Evolutionary conservation across 768 basidiomycete genomes (phyloP).

Genomic region (Brasilioporus rufonigricans): DNA sequence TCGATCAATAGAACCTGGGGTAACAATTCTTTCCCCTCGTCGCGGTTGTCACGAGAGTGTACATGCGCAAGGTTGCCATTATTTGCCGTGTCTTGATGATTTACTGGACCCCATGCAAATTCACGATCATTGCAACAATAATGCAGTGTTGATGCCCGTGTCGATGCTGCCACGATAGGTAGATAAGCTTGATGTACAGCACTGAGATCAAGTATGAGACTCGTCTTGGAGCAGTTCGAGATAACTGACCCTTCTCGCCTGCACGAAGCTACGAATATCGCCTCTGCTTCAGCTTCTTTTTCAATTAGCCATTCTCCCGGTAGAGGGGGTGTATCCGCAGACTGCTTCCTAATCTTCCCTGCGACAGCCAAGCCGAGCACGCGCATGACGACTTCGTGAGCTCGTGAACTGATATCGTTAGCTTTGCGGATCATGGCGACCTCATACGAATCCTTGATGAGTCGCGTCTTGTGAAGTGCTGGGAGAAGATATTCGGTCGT

Average conservation of each 20-base stretch:
- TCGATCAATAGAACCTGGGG: conserved; percentile 88
- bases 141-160: conserved; percentile 85
- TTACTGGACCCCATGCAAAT: conserved; percentile 81
- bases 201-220: conserved; percentile 36
- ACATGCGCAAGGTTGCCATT: conserved; percentile 43
- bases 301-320: conserved; percentile 87
- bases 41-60: conserved; percentile 16
- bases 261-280: conserved; percentile 89
- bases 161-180: conserved; percentile 88
- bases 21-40: conserved; percentile 35
- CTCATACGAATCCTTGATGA: conserved; percentile 76
- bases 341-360: conserved; percentile 46
- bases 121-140: conserved; percentile 92
- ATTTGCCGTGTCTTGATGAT: conserved; percentile 54
- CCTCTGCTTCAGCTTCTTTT: conserved; percentile 93
- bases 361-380: conserved; percentile 76
- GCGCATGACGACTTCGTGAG: conserved; percentile 91
- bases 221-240: neutral
- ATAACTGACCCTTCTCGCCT: conserved; percentile 74
- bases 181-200: conserved; percentile 87
- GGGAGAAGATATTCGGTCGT: conserved; percentile 54
- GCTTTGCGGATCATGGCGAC: conserved; percentile 75
- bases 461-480: conserved; percentile 77
- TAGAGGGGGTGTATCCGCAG: conserved; percentile 45
- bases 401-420: conserved; percentile 82